Evolutionary conservation across 2,329 filamentous ascomycete genomes (phyloP).

Genomic region (Neocucurbitaria cava): DNA sequence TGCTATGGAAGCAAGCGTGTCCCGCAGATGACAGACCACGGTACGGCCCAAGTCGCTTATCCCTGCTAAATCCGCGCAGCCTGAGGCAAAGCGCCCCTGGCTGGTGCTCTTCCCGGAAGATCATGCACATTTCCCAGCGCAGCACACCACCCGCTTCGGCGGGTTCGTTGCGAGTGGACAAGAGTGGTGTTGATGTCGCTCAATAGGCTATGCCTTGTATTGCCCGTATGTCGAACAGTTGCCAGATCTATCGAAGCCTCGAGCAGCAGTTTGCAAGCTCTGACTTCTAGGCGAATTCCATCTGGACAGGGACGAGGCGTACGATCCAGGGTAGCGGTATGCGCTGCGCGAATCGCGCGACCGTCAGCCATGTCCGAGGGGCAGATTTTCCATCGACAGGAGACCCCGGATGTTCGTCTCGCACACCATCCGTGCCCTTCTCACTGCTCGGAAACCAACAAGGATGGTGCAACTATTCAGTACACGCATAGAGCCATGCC

Average conservation of each 20-base stretch:
- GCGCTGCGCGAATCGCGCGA: slow-evolving; percentile 37
- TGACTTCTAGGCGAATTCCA: neutral
- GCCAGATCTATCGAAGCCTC: slow-evolving; percentile 6
- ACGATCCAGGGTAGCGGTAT: slow-evolving; percentile 36
- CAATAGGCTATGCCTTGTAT: neutral
- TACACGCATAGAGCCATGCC: neutral
- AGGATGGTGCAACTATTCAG: neutral
- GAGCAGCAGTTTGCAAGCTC: neutral
- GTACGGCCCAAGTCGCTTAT: slow-evolving; percentile 31
- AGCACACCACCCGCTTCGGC: slow-evolving; percentile 29
- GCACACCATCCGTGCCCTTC: slow-evolving; percentile 16
- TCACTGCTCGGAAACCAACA: slow-evolving; percentile 4
- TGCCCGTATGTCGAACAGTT: slow-evolving; percentile 26
- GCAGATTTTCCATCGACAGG: slow-evolving; percentile 41
- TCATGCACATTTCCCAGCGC: slow-evolving; percentile 41
- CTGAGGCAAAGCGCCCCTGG: slow-evolving; percentile 28
- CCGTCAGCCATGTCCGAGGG: slow-evolving; percentile 19
- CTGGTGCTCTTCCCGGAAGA: slow-evolving; percentile 41
- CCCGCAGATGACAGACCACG: slow-evolving; percentile 33
- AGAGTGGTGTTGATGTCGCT: neutral
- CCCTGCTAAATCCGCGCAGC: slow-evolving; percentile 38
- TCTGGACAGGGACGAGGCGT: neutral
- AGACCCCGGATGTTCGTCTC: slow-evolving; percentile 35
- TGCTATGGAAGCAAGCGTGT: slow-evolving; percentile 32
- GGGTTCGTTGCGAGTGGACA: slow-evolving; percentile 8